These are phyloP conservation scores for Coelastrella sp. DNA, from an alignment of 139 green algal genomes.

Conservation along the genomic window DNA sequence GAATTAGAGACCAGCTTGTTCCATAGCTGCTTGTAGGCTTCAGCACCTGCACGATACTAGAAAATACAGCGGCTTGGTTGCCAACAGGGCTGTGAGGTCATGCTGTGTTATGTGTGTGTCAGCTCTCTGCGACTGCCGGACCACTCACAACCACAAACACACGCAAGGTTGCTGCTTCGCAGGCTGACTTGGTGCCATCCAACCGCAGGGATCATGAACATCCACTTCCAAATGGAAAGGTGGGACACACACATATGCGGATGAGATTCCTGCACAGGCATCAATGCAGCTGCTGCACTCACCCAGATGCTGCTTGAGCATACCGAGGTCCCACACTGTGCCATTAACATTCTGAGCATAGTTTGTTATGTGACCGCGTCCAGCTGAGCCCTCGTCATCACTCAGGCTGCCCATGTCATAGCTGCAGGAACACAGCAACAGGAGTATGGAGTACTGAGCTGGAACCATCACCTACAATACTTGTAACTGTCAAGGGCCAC, in stretches of 20 bases:
- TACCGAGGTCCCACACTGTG: conserved; percentile 64
- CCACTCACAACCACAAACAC: no score
- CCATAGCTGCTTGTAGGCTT: conserved; percentile 55
- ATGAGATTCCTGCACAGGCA: not conserved
- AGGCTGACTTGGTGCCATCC: no score
- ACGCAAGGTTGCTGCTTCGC: no score
- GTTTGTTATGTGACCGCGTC: conserved; percentile 71
- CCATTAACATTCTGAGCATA: conserved; percentile 74
- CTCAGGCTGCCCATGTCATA: conserved; percentile 46
- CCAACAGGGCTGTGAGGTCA: no score
- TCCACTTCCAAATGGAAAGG: no score
- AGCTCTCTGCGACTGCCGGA: no score
- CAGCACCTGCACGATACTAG: conserved; percentile 23
- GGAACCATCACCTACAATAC: not conserved
- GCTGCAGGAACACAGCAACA: conserved; percentile 28
- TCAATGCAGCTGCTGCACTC: not conserved
- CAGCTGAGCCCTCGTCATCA: conserved; percentile 51
- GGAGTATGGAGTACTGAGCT: not conserved
- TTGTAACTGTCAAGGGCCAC: not conserved
- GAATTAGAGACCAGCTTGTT: conserved; percentile 21
- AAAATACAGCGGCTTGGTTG: not conserved
- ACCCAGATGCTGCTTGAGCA: conserved; percentile 68
- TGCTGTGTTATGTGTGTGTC: no score
- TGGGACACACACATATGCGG: not conserved
- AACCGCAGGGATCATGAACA: no score